Evolutionary conservation across 1,139 yeast species (phyloP), one percentile per base, ranked within the genome.

Genomic region (Scheffersomyces segobiensis): DNA sequence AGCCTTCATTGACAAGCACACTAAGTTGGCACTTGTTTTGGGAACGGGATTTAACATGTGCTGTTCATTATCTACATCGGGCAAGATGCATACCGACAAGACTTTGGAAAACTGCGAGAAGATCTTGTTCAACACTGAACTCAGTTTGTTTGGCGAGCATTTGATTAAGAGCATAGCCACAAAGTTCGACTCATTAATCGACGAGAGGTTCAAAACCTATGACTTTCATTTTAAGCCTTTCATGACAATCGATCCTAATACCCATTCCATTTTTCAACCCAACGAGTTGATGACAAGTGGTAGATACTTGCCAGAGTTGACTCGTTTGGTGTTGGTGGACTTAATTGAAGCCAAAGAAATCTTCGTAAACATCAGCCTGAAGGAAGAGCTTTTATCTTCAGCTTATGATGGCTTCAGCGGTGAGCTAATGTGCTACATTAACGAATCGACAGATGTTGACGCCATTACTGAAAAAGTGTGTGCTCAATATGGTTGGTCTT

Each of bases 231-330:
- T 74, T 63, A 65, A 72, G 58, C 71, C 80, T 21, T 79, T 71
- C 66, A 72, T 78, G 78, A 60, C 65, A 7, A 61, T 67, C 7
- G 82, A 77, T 58, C 75, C 75, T 3, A 50, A 51, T 3, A 65
- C 70, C n/a, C 60, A 69, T 20, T 67, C 70, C 10, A 72, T 83
- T 49, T 81, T 82, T 65, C 88, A 85, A 66, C 89, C 89, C 1
- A 70, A 79, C 52, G 89, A 85, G 66, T 71, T 82, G 59, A 72
- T 84, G 75, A 78, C 86, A 49, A 76, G 85, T 54, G 89, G 88
- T 1, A 72, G 88, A 63, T 85, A 85, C 67, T 73, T 85, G 56
- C 84, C 86, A 12, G 89, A 85, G 65, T 68, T 84, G 58, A 71
- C 81, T 5, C 71, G 88, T 53, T 70, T 81, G 57, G 77, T 77